Conservation (phyloP, 2,329 filamentous ascomycete genomes). For the Nemania abortiva region DNA sequence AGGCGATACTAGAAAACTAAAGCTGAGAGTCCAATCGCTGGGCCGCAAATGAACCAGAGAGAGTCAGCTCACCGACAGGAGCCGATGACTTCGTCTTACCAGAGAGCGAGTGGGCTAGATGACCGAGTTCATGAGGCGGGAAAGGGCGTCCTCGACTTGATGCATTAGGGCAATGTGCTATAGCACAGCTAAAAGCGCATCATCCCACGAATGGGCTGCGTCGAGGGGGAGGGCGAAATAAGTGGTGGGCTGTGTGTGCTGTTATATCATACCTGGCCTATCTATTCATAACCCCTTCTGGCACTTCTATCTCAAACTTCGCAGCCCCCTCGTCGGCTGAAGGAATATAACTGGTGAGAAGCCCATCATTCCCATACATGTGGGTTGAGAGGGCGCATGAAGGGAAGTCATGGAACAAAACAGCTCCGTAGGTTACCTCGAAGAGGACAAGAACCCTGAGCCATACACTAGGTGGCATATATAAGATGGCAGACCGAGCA, state of each 20-base stretch:
- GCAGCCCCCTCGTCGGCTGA: not conserved
- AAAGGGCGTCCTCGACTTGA: not conserved
- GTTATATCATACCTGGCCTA: not conserved
- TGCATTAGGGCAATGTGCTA: not conserved
- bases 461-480: too few relatives aligned
- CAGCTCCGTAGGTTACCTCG: too few relatives aligned
- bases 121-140: too few relatives aligned
- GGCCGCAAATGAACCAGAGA: constrained; percentile 21
- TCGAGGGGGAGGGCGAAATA: not conserved
- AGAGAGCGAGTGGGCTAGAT: too few relatives aligned
- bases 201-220: not conserved
- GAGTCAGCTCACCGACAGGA: not conserved
- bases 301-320: not conserved
- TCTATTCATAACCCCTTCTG: not conserved
- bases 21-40: not conserved
- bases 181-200: not conserved
- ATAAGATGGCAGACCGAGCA: too few relatives aligned
- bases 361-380: not conserved
- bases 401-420: too few relatives aligned
- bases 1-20: not conserved
- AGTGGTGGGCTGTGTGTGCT: not conserved
- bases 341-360: not conserved
- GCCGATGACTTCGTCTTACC: too few relatives aligned
- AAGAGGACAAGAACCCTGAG: too few relatives aligned
- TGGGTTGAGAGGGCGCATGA: too few relatives aligned